These are phyloP conservation scores for Cutaneotrichosporon sp. DNA, from an alignment of 1,284 basidiomycete genomes.

Conservation along the genomic window DNA sequence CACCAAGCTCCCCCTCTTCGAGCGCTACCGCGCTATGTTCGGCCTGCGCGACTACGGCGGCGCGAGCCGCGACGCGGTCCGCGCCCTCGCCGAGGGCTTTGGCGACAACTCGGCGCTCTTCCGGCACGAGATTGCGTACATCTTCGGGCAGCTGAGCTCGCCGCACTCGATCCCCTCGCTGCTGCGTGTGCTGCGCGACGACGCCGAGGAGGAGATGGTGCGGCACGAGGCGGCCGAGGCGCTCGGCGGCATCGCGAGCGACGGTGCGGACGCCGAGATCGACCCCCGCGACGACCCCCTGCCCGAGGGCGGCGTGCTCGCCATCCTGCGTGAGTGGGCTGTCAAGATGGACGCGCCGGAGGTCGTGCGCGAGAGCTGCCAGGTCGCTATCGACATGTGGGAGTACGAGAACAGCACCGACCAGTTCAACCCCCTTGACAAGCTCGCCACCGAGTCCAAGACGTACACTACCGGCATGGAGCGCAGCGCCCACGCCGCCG, in stretches of 20 bases:
- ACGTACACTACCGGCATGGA: conserved; percentile 52
- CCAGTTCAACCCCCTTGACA: conserved; percentile 82
- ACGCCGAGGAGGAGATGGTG: conserved; percentile 90
- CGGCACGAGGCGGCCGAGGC: conserved; percentile 99
- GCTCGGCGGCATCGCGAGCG: conserved; percentile 90
- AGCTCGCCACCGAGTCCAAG: conserved; percentile 41
- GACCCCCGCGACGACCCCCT: conserved; percentile 39
- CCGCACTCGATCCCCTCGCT: conserved; percentile 85
- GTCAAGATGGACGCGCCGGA: conserved; percentile 72
- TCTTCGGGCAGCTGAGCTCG: conserved; percentile 94
- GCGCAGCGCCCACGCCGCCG: conserved; percentile 44
- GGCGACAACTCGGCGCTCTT: conserved; percentile 83
- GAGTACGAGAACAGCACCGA: conserved; percentile 85
- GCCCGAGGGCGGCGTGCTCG: conserved; percentile 65
- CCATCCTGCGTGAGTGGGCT: conserved; percentile 84
- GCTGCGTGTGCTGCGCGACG: conserved; percentile 71
- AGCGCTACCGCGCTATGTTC: conserved; percentile 98
- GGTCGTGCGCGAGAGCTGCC: conserved; percentile 94
- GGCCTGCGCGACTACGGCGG: conserved; percentile 88
- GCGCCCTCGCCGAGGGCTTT: conserved; percentile 89
- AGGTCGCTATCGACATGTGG: conserved; percentile 97
- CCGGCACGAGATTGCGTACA: conserved; percentile 97
- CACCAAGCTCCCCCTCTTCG: conserved; percentile 73
- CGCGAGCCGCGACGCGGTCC: conserved; percentile 64
- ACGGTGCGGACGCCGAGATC: conserved; percentile 57